Evolutionary conservation across 2,329 filamentous ascomycete genomes (phyloP).

Genomic region (Paradendryphiella salina): DNA sequence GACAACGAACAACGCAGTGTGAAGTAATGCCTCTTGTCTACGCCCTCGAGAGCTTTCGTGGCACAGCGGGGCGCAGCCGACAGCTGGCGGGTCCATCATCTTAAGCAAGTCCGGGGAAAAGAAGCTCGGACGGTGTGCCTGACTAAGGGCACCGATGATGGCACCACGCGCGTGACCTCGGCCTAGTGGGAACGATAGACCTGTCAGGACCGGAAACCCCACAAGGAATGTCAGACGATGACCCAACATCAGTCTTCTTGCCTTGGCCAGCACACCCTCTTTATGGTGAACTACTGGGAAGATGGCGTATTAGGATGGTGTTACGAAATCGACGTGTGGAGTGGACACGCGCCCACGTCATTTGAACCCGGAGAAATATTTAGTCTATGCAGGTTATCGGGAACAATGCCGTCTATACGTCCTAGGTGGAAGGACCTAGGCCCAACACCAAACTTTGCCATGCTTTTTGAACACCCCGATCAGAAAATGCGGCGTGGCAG

Average conservation of each 20-base stretch:
- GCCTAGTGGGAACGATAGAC: slow-evolving; percentile 6
- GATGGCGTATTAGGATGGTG: slow-evolving; percentile 15
- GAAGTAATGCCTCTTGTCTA: slow-evolving; percentile 13
- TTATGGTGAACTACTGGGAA: slow-evolving; percentile 15
- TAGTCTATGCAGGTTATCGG: neutral
- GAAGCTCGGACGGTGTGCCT: slow-evolving; percentile 24
- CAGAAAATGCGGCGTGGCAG: too few relatives aligned
- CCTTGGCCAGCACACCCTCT: slow-evolving; percentile 9
- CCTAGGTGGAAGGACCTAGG: neutral
- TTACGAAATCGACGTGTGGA: slow-evolving; percentile 13
- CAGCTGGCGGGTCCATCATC: slow-evolving; percentile 23
- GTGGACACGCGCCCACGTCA: slow-evolving; percentile 26
- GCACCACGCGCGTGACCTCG: slow-evolving; percentile 36
- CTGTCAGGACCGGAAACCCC: slow-evolving; percentile 7
- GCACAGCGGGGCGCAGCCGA: slow-evolving; percentile 22
- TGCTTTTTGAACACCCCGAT: too few relatives aligned
- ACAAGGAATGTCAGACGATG: slow-evolving; percentile 27
- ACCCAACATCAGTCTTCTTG: slow-evolving; percentile 18
- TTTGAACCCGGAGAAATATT: neutral
- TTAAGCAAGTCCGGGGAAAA: slow-evolving; percentile 30
- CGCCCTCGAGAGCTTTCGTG: slow-evolving; percentile 13
- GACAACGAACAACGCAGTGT: slow-evolving; percentile 10
- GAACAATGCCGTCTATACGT: too few relatives aligned
- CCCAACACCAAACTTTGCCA: neutral
- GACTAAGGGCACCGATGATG: slow-evolving; percentile 13